These are phyloP conservation scores for Geranomyces variabilis DNA, from an alignment of 192 early-diverging fungal genomes.

Conservation along the genomic window DNA sequence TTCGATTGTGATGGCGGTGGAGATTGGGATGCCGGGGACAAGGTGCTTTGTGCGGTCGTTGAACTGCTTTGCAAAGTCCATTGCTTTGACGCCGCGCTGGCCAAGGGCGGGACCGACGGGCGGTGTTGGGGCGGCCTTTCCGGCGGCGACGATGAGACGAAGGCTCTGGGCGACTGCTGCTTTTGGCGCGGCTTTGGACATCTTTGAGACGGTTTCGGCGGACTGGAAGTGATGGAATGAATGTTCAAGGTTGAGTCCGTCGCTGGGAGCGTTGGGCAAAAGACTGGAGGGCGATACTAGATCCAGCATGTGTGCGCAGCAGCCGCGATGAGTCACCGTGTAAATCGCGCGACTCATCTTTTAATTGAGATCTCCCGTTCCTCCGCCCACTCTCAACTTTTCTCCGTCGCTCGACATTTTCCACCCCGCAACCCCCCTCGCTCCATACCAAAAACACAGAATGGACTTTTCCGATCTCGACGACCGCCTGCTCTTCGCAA, in stretches of 20 bases:
- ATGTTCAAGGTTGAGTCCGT: too few species aligned
- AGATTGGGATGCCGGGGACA: constrained; percentile 78
- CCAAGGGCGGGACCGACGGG: constrained; percentile 95
- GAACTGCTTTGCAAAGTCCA: constrained; percentile 99
- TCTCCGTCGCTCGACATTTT: too few species aligned
- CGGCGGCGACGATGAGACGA: constrained; percentile 77
- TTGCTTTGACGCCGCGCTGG: constrained; percentile 94
- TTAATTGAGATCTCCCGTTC: too few species aligned
- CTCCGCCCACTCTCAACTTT: too few species aligned
- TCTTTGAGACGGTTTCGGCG: too few species aligned
- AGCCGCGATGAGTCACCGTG: too few species aligned
- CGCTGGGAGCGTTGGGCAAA: too few species aligned
- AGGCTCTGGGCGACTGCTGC: constrained; percentile 24
- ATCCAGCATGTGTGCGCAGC: too few species aligned
- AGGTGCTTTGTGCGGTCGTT: constrained; percentile 91
- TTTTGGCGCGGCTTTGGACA: constrained; percentile 38
- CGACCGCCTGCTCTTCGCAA: constrained; percentile 80
- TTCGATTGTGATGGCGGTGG: constrained; percentile 81
- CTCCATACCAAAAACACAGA: not conserved
- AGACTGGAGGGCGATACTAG: too few species aligned
- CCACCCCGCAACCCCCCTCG: too few species aligned
- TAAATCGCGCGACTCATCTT: too few species aligned
- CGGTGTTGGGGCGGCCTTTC: constrained; percentile 92
- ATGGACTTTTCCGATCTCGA: constrained; percentile 49
- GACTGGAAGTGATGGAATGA: too few species aligned